Evolutionary conservation across 192 early-diverging fungal genomes (phyloP).

Genomic region (Gigaspora rosea): DNA sequence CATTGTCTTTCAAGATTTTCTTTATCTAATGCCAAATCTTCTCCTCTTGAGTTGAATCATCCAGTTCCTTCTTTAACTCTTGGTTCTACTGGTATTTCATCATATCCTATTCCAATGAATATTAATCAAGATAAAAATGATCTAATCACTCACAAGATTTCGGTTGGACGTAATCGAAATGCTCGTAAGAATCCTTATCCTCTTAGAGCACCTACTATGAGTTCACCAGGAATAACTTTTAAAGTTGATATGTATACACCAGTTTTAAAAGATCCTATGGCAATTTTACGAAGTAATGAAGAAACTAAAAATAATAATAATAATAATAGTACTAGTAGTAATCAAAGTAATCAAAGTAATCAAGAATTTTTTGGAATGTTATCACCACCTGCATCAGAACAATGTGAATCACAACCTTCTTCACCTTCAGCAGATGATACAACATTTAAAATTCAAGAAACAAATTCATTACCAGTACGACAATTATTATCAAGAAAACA

Average conservation of each 20-base stretch:
- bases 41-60: neutral
- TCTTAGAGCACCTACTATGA: neutral
- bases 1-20: neutral
- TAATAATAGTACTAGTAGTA: no score
- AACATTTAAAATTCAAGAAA: neutral
- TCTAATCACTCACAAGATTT: neutral
- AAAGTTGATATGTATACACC: neutral
- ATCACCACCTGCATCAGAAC: neutral
- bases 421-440: neutral
- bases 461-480: neutral
- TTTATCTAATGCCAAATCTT: neutral
- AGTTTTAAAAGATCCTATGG: neutral
- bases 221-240: neutral
- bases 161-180: neutral
- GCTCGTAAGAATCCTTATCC: constrained; percentile 25
- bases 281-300: neutral
- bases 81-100: neutral
- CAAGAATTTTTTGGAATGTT: neutral
- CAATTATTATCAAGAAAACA: neutral
- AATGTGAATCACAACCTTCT: neutral
- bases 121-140: neutral
- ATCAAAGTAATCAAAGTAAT: no score
- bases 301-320: no score
- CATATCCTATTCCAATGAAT: neutral
- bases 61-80: neutral